A percentile compares a stretch with the other conserved stretches of the same genome.
phyloP scores from a whole-genome alignment of 441 rosid genomes.

The Viola pubescens region DNA sequence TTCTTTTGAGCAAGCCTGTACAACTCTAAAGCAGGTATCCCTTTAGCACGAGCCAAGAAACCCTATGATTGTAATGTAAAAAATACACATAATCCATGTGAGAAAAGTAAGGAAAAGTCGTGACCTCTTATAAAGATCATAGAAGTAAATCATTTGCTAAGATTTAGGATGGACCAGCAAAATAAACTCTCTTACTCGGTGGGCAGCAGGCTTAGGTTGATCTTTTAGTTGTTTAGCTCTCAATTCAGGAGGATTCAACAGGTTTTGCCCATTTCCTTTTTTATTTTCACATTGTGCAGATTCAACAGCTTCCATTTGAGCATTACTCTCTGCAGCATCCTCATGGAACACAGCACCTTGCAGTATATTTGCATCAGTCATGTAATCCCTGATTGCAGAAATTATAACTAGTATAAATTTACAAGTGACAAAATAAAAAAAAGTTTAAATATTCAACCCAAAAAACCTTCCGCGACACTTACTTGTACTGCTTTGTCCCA shows the following conservation, averaged over 20 bases:
- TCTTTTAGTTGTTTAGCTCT: constrained; percentile 49
- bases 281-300: constrained; percentile 32
- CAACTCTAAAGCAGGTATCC: constrained; percentile 94
- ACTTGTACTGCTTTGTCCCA: constrained; percentile 95
- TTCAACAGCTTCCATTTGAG: constrained; percentile 36
- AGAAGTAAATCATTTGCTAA: background rate
- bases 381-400: constrained; percentile 64
- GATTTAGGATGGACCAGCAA: background rate
- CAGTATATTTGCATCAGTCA: constrained; percentile 91
- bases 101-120: constrained; percentile 8
- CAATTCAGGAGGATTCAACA: constrained; percentile 35
- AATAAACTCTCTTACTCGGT: constrained; percentile 57
- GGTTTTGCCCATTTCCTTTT: constrained; percentile 41
- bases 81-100: background rate
- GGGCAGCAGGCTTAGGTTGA: constrained; percentile 88
- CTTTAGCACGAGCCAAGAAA: constrained; percentile 96
- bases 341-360: constrained; percentile 97
- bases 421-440: constrained; percentile 9
- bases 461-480: constrained; percentile 24
- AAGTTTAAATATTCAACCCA: constrained; percentile 4
- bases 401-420: constrained; percentile 4
- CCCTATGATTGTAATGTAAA: constrained; percentile 43
- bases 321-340: constrained; percentile 45
- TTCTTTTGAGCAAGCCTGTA: constrained; percentile 94
- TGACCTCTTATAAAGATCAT: background rate